Evolutionary conservation across 2,329 filamentous ascomycete genomes (phyloP).

Genomic region (Trichoderma breve): DNA sequence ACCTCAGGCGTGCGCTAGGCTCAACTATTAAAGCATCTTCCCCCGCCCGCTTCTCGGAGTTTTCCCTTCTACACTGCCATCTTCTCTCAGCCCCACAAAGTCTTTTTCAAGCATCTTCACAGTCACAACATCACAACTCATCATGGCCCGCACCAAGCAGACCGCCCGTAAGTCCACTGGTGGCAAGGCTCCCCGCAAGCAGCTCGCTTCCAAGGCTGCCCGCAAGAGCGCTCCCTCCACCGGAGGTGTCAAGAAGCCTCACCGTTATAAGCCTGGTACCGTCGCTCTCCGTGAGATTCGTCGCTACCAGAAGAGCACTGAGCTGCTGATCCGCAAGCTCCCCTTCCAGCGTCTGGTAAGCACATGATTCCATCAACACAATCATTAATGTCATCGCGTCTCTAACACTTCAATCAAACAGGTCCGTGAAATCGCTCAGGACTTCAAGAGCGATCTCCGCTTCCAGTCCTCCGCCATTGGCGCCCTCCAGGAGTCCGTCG

Average conservation of each 20-base stretch:
- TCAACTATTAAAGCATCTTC: slow-evolving; percentile 44
- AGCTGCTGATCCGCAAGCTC: slow-evolving; percentile 94
- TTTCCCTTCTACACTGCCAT: slow-evolving; percentile 45
- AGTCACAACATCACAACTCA: slow-evolving; percentile 33
- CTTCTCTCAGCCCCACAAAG: slow-evolving; percentile 29
- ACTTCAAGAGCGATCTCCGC: slow-evolving; percentile 92
- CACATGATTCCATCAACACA: background rate
- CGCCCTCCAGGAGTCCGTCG: slow-evolving; percentile 95
- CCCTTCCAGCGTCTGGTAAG: slow-evolving; percentile 91
- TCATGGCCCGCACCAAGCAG: slow-evolving; percentile 66
- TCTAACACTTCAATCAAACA: slow-evolving; percentile 27
- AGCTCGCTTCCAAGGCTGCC: slow-evolving; percentile 98
- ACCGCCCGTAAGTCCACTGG: slow-evolving; percentile 74
- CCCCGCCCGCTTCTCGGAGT: slow-evolving; percentile 41
- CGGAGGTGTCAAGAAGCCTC: slow-evolving; percentile 95
- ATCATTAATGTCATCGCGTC: background rate
- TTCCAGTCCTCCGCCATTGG: slow-evolving; percentile 99
- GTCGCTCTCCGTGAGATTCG: slow-evolving; percentile 98
- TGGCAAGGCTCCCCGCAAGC: slow-evolving; percentile 84
- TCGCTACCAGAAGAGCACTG: slow-evolving; percentile 96
- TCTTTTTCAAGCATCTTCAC: slow-evolving; percentile 28
- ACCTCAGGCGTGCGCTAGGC: slow-evolving; percentile 29
- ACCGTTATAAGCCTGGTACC: slow-evolving; percentile 86
- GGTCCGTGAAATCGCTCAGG: slow-evolving; percentile 92
- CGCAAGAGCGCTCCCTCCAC: slow-evolving; percentile 98